Evolutionary conservation across 2,329 filamentous ascomycete species (phyloP).

Genomic region (Basipetospora chlamydospora): DNA sequence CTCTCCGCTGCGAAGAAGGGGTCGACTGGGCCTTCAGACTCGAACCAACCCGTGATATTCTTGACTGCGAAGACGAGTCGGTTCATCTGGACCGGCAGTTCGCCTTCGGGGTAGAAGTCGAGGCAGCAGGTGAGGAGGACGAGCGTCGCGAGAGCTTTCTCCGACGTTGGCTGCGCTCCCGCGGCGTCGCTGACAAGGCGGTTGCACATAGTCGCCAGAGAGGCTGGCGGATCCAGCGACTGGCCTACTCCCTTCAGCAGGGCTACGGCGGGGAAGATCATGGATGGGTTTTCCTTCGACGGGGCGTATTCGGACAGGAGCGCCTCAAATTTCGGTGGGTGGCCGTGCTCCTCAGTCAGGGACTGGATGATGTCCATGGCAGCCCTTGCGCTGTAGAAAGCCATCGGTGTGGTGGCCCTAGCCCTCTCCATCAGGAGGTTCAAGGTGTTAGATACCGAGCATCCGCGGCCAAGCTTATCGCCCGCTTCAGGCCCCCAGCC

Average conservation of each 20-base stretch:
- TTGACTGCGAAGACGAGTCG: conserved; percentile 72
- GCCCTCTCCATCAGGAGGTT: conserved; percentile 16
- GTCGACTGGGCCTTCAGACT: conserved; percentile 30
- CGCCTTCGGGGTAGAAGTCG: conserved; percentile 33
- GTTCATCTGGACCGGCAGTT: conserved; percentile 46
- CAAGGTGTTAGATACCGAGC: not conserved
- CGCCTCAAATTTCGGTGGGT: conserved; percentile 28
- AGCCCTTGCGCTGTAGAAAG: conserved; percentile 37
- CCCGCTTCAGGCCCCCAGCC: conserved; percentile 9
- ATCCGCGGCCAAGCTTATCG: not conserved
- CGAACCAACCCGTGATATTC: conserved; percentile 59
- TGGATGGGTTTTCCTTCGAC: conserved; percentile 30
- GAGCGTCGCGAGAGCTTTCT: conserved; percentile 32
- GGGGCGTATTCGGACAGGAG: conserved; percentile 29
- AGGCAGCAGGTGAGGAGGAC: conserved; percentile 39
- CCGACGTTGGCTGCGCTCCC: conserved; percentile 26
- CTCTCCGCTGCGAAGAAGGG: conserved; percentile 32
- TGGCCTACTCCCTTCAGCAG: conserved; percentile 38
- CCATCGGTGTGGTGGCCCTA: conserved; percentile 23
- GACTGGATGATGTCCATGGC: conserved; percentile 34
- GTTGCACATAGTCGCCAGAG: conserved; percentile 40
- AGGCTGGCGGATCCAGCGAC: conserved; percentile 29
- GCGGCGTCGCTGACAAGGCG: conserved; percentile 46
- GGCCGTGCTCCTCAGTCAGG: conserved; percentile 31
- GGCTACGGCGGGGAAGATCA: conserved; percentile 32